A percentile compares a stretch with the other conserved stretches of the same genome.
Evolutionary conservation across 2,329 filamentous ascomycete genomes (phyloP).

Genomic region (Ascochyta clinopodiicola): DNA sequence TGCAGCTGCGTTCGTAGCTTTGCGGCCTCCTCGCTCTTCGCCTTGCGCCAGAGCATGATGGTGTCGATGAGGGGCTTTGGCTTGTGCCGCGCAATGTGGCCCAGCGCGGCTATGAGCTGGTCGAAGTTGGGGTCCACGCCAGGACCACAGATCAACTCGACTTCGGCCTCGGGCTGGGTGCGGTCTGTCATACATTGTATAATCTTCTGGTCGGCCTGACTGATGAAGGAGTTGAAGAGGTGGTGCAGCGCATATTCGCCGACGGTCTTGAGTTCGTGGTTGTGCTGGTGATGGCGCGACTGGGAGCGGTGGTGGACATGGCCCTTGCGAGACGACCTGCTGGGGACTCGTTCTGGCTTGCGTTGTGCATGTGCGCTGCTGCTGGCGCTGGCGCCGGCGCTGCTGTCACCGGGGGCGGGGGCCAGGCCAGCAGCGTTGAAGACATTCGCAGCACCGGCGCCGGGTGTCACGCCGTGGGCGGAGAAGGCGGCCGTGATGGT

Average conservation of each 20-base stretch:
- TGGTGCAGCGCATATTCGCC: constrained; percentile 97
- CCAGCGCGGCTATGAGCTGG: constrained; percentile 89
- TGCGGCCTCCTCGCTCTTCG: constrained; percentile 84
- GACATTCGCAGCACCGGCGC: constrained; percentile 18
- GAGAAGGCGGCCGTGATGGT: constrained; percentile 47
- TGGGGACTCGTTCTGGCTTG: constrained; percentile 55
- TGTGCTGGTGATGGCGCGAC: constrained; percentile 66
- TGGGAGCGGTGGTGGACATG: constrained; percentile 79
- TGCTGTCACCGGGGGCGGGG: constrained; percentile 23
- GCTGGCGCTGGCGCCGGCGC: constrained; percentile 1
- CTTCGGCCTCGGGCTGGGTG: constrained; percentile 79
- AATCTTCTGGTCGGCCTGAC: constrained; percentile 95
- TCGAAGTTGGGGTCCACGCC: constrained; percentile 90
- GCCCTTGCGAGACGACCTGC: constrained; percentile 73
- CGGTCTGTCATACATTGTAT: constrained; percentile 83
- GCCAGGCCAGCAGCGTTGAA: constrained; percentile 9
- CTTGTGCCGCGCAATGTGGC: constrained; percentile 91
- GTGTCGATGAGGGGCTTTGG: constrained; percentile 95
- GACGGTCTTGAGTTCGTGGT: constrained; percentile 86
- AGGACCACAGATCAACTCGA: constrained; percentile 89
- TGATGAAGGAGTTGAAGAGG: constrained; percentile 95
- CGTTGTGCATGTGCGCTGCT: constrained; percentile 18
- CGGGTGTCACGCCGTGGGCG: constrained; percentile 35
- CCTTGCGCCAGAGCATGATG: constrained; percentile 98
- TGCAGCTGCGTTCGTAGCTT: constrained; percentile 41